These are phyloP conservation scores for Collybiopsis luxurians DNA, from an alignment of 768 basidiomycete genomes.

Conservation along the genomic window DNA sequence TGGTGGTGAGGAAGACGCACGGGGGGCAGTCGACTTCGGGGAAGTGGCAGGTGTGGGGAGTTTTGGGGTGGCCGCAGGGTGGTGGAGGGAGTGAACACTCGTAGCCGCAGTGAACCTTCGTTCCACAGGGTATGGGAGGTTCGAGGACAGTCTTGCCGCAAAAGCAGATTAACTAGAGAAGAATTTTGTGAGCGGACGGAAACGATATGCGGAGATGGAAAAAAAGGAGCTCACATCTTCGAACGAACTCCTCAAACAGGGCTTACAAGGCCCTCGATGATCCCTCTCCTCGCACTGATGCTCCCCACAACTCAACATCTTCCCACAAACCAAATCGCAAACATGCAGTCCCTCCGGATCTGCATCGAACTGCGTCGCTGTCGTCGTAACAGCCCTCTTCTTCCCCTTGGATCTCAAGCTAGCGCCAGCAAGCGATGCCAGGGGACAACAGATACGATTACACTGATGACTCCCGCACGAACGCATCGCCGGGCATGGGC, in stretches of 20 bases:
- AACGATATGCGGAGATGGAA: neutral
- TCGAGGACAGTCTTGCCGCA: slow-evolving; percentile 87
- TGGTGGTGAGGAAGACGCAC: slow-evolving; percentile 77
- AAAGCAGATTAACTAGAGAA: slow-evolving; percentile 62
- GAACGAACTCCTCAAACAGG: slow-evolving; percentile 86
- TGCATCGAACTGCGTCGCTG: slow-evolving; percentile 34
- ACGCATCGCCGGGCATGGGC: slow-evolving; percentile 72
- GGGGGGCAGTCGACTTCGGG: slow-evolving; percentile 72
- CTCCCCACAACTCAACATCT: slow-evolving; percentile 68
- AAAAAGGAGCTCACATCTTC: slow-evolving; percentile 65
- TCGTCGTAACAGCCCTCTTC: slow-evolving; percentile 35
- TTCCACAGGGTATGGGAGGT: slow-evolving; percentile 89
- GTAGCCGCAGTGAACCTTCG: slow-evolving; percentile 70
- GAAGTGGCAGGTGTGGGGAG: slow-evolving; percentile 82
- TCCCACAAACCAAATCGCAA: slow-evolving; percentile 81
- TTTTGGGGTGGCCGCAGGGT: slow-evolving; percentile 78
- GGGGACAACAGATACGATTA: slow-evolving; percentile 81
- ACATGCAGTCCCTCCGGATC: slow-evolving; percentile 73
- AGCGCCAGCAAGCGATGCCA: slow-evolving; percentile 56
- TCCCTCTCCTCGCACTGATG: slow-evolving; percentile 80
- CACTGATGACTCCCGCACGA: slow-evolving; percentile 90
- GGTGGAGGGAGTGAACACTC: slow-evolving; percentile 73
- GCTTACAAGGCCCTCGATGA: slow-evolving; percentile 78
- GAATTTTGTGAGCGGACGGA: neutral
- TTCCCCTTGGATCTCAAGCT: slow-evolving; percentile 62